Conservation (phyloP, 192 early-diverging fungal species). For the Endogone sp. region DNA sequence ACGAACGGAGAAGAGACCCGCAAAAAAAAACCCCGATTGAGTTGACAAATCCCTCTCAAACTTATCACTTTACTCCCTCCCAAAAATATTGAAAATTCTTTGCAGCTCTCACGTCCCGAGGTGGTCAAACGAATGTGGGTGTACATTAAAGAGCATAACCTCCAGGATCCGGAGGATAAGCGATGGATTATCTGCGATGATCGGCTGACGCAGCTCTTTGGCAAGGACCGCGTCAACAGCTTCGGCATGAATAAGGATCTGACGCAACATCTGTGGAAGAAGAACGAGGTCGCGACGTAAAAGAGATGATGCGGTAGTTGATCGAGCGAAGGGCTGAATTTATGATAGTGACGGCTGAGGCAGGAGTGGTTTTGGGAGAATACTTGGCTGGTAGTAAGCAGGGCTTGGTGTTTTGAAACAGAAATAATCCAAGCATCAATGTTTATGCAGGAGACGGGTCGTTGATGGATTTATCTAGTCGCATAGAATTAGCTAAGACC, state of each 20-base stretch:
- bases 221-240: constrained; percentile 44
- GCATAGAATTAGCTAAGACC: no score
- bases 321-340: no score
- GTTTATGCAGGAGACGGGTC: no score
- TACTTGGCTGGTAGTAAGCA: no score
- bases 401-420: no score
- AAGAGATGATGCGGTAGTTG: no score
- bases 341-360: no score
- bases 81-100: no score
- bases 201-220: constrained; percentile 45
- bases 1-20: no score
- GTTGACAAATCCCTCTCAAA: not conserved
- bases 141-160: constrained; percentile 52
- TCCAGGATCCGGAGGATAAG: constrained; percentile 53
- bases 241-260: constrained; percentile 61
- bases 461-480: no score
- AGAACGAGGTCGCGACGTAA: constrained; percentile 16
- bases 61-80: not conserved
- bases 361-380: no score
- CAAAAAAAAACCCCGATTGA: not conserved
- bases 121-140: constrained; percentile 58
- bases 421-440: no score
- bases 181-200: constrained; percentile 50
- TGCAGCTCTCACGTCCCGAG: constrained; percentile 53
- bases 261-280: constrained; percentile 48